These are phyloP conservation scores for Diaporthe longicolla DNA, from an alignment of 2,329 filamentous ascomycete genomes.

Conservation along the genomic window DNA sequence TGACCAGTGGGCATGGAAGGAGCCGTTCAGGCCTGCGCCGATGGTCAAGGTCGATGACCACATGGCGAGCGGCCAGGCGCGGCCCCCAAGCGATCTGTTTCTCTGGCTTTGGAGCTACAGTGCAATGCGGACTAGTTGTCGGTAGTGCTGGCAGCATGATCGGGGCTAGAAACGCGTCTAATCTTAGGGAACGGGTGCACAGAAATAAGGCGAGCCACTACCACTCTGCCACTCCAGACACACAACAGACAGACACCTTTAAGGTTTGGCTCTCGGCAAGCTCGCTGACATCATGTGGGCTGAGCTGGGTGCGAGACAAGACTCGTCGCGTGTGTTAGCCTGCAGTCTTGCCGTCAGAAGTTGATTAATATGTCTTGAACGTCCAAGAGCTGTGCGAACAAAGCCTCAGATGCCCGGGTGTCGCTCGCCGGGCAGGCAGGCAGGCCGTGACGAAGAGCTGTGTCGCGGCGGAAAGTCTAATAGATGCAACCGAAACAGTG, in stretches of 20 bases:
- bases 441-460: not conserved
- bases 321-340: conserved; percentile 23
- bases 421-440: conserved; percentile 19
- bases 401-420: conserved; percentile 17
- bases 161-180: conserved; percentile 31
- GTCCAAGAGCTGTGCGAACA: conserved; percentile 13
- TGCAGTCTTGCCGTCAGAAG: conserved; percentile 10
- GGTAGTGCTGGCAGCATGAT: conserved; percentile 33
- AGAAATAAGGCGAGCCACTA: not conserved
- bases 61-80: not conserved
- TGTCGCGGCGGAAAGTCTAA: conserved; percentile 11
- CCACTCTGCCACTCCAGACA: not conserved
- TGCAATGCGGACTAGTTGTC: conserved; percentile 8
- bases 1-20: conserved; percentile 15
- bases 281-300: conserved; percentile 33
- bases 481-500: conserved; percentile 1
- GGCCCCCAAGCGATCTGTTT: not conserved
- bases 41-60: conserved; percentile 16
- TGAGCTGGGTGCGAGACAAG: conserved; percentile 27
- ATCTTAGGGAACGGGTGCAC: conserved; percentile 21
- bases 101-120: not conserved
- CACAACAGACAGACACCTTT: not conserved
- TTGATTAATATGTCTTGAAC: conserved; percentile 25
- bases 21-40: not conserved
- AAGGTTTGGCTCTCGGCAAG: conserved; percentile 11